Evolutionary conservation across 768 basidiomycete genomes (phyloP), one percentile per base, ranked within the genome.

Genomic region (Dendrothele bispora): DNA sequence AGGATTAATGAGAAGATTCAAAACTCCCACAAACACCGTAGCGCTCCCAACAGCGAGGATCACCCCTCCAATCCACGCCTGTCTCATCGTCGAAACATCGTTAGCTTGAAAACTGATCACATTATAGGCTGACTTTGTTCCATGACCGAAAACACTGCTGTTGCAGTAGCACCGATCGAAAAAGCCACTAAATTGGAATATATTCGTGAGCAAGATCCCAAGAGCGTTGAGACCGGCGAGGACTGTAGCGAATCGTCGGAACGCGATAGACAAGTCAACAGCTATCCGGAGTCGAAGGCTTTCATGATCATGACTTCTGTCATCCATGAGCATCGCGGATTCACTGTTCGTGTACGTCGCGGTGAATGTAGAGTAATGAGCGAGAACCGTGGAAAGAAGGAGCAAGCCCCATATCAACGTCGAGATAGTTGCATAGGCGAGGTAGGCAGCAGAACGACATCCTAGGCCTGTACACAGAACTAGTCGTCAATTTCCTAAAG

Each of bases 1-100:
- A 2, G 58, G 61, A 28, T 70, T 61, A 5, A 57, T 48, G 10
- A 62, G 29, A 12, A 70, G 50, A 40, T 60, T 62, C 1, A 71
- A 58, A 44, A 57, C 55, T 2, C 56, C 53, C 1, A 66, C 55
- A 25, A 66, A 71, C 24, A 60, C 20, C 0, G 39, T 10, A 3
- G 62, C 64, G 46, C 45, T 56, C 1, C 42, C 40, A 27, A 58
- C 49, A 2, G 64, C 62, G 2, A 75, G 55, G 7, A 47, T 53
- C 0, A 70, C 60, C 1, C 63, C 73, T 1, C 71, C 69, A 37
- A 66, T 61, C 72, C 74, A 74, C 11, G 67, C 66, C 0, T 10
- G 25, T 29, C 48, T 60, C 56, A 66, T 66, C 35, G 46, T 26
- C 6, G 30, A 21, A 7, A 69, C 20, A 34, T 71, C 71, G 4